These are phyloP conservation scores for Odonthalia washingtoniensis DNA, from an alignment of 31 red algal species.

Conservation along the genomic window DNA sequence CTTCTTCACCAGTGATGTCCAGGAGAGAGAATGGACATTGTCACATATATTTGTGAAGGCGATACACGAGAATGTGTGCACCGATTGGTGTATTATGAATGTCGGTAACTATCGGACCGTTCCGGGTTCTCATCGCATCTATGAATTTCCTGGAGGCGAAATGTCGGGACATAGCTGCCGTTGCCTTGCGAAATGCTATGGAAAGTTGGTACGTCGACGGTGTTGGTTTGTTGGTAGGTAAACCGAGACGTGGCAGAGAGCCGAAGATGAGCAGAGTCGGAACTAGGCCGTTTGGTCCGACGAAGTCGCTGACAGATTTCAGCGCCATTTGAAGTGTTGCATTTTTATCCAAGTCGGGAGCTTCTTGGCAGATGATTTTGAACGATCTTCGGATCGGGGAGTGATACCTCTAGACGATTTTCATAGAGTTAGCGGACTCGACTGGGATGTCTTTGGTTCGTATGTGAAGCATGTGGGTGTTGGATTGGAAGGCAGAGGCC, in stretches of 20 bases:
- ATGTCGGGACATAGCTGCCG: background rate
- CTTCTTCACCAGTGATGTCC: background rate
- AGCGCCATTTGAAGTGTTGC: background rate
- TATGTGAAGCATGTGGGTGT: background rate
- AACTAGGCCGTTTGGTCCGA: background rate
- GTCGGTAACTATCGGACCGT: conserved; percentile 7
- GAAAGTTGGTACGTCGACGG: background rate
- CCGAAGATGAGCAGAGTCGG: conserved; percentile 31
- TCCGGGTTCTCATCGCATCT: background rate
- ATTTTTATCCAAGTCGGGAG: background rate
- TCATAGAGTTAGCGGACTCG: background rate
- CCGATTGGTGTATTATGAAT: conserved; percentile 15
- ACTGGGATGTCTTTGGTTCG: background rate
- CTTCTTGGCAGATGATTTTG: background rate
- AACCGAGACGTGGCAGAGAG: conserved; percentile 24
- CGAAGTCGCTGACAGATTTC: background rate
- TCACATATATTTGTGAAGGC: conserved; percentile 39
- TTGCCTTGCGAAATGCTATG: conserved; percentile 10
- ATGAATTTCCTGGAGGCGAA: background rate
- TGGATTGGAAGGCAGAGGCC: background rate
- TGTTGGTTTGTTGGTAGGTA: conserved; percentile 22
- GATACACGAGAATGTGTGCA: conserved; percentile 27
- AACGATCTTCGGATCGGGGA: background rate
- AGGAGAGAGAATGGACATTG: conserved; percentile 28
- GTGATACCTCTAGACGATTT: background rate